A percentile compares a stretch with the other conserved stretches of the same genome.
These are phyloP conservation scores for Cercospora sp. DNA, from an alignment of 2,329 filamentous ascomycete genomes.

Conservation along the genomic window DNA sequence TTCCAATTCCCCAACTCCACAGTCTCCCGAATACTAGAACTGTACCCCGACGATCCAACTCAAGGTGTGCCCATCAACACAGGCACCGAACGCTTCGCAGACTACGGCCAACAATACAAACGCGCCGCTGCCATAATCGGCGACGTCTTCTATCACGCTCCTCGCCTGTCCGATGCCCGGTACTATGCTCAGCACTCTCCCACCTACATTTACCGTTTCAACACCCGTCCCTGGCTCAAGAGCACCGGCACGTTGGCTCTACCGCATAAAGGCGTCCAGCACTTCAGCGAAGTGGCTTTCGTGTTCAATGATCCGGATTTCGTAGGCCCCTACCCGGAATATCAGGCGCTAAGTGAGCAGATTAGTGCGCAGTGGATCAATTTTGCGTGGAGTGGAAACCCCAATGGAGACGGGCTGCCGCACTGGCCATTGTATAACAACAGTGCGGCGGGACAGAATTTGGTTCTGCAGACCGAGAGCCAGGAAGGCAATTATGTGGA, in stretches of 20 bases:
- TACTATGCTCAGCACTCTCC: constrained; percentile 52
- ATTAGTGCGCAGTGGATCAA: constrained; percentile 28
- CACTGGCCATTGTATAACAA: constrained; percentile 24
- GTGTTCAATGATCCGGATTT: constrained; percentile 33
- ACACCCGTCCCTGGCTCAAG: constrained; percentile 52
- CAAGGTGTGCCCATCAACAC: constrained; percentile 52
- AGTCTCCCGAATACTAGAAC: constrained; percentile 23
- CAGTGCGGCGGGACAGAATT: constrained; percentile 16
- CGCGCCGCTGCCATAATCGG: constrained; percentile 57
- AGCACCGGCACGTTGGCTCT: constrained; percentile 33
- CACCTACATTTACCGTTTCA: constrained; percentile 64
- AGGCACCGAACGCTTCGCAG: constrained; percentile 40
- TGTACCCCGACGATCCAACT: constrained; percentile 54
- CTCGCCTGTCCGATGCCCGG: constrained; percentile 55
- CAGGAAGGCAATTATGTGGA: constrained; percentile 26
- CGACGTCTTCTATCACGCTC: constrained; percentile 58
- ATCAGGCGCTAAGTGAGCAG: constrained; percentile 21
- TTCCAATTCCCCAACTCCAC: constrained; percentile 26
- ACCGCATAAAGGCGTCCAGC: constrained; percentile 49
- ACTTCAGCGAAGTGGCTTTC: constrained; percentile 56
- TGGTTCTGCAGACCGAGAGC: constrained; percentile 21
- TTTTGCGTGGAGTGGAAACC: constrained; percentile 23
- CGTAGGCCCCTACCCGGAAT: constrained; percentile 20
- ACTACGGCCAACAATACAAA: constrained; percentile 50
- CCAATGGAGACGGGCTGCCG: constrained; percentile 21